These are phyloP conservation scores for Ceratorhiza oryzae-sativae DNA, from an alignment of 1,284 basidiomycete genomes.

Conservation along the genomic window DNA sequence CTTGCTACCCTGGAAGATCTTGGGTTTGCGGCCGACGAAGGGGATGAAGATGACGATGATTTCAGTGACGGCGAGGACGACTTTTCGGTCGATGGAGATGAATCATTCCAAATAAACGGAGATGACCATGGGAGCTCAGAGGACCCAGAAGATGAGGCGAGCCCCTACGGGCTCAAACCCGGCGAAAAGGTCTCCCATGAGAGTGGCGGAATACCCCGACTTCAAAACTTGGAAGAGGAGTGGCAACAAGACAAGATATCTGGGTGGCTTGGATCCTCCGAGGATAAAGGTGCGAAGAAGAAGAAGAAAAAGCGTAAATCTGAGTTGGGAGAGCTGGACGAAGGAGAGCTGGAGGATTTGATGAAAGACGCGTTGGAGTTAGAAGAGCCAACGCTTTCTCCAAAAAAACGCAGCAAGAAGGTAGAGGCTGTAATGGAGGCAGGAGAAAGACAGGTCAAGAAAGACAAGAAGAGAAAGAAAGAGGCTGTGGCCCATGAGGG, in stretches of 20 bases:
- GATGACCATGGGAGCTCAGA: constrained; percentile 60
- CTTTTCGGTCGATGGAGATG: constrained; percentile 48
- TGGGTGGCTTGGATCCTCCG: constrained; percentile 41
- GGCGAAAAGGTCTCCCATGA: constrained; percentile 51
- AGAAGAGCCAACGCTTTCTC: constrained; percentile 40
- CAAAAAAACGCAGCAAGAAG: constrained; percentile 47
- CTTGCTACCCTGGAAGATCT: constrained; percentile 84
- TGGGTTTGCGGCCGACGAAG: constrained; percentile 62
- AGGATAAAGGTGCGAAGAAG: constrained; percentile 42
- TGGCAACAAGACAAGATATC: constrained; percentile 46
- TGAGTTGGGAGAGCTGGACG: constrained; percentile 43
- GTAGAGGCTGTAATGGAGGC: constrained; percentile 42
- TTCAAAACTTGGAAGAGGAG: constrained; percentile 63
- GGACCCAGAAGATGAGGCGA: constrained; percentile 48
- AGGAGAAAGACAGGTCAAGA: constrained; percentile 50
- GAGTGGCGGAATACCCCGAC: constrained; percentile 42
- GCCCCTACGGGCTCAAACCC: constrained; percentile 53
- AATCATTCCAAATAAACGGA: constrained; percentile 56
- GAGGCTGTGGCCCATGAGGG: constrained; percentile 43
- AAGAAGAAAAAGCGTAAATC: constrained; percentile 47
- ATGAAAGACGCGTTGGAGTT: constrained; percentile 46
- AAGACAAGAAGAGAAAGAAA: constrained; percentile 50
- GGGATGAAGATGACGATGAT: constrained; percentile 48
- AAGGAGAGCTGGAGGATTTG: constrained; percentile 50
- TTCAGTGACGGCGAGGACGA: constrained; percentile 43